phyloP scores from a whole-genome alignment of 805 yeast species.

The Monosporozyma solicola region DNA sequence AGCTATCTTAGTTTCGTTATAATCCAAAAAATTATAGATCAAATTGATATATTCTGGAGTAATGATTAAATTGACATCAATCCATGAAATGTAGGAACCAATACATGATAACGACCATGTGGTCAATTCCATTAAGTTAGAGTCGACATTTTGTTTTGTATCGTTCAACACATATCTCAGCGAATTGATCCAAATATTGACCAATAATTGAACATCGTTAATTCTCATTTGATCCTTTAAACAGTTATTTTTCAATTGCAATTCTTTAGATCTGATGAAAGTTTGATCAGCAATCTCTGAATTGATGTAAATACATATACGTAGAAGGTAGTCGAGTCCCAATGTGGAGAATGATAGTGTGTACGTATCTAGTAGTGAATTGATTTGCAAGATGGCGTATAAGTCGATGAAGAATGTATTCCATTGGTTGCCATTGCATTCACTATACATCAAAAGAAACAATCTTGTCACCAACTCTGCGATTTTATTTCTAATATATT shows the following conservation, averaged over 20 bases:
- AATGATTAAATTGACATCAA: constrained; percentile 68
- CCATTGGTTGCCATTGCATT: constrained; percentile 26
- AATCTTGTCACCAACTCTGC: constrained; percentile 28
- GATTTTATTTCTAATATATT: constrained; percentile 27
- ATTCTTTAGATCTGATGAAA: constrained; percentile 56
- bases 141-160: constrained; percentile 7
- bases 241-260: constrained; percentile 54
- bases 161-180: constrained; percentile 5
- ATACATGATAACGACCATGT: constrained; percentile 44
- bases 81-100: constrained; percentile 90
- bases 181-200: constrained; percentile 55
- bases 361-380: constrained; percentile 3
- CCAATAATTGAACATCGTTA: constrained; percentile 59
- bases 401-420: constrained; percentile 26
- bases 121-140: constrained; percentile 16
- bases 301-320: constrained; percentile 69
- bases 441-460: constrained; percentile 27
- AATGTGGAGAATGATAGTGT: constrained; percentile 25
- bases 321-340: constrained; percentile 62
- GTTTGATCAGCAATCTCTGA: constrained; percentile 91
- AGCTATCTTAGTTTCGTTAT: constrained; percentile 40
- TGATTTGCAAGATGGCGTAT: constrained; percentile 17
- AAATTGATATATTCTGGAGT: constrained; percentile 40
- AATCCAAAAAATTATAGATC: constrained; percentile 50
- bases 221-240: constrained; percentile 78